Base-by-base conservation (phyloP, 2,329 filamentous ascomycete genomes). In the Alternaria brassicicola region DNA sequence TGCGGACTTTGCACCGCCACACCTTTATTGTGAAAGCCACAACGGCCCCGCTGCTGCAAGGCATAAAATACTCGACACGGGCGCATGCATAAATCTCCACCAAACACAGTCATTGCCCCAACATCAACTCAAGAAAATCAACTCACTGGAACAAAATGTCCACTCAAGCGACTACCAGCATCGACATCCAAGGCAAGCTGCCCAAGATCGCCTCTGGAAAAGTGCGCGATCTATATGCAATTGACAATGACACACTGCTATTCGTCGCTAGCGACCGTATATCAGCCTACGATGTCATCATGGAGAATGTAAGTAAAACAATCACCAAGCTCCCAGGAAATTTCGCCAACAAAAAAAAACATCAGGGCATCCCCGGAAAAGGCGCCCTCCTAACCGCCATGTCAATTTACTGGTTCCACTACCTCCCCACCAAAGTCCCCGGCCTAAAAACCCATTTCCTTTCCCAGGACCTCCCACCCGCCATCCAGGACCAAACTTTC, bases 221-320 rank as follows among this genome's bases (percentile, higher is more conserved):
- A 80, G 92, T 96, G 25, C 87, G 92, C 71, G 91, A 96, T 72
- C 84, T 96, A 35, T 96, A 92, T 77, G 83, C 86, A 61, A 81
- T 96, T 52, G 86, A 91, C 74, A 81, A 86, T 38, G 79, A 85
- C 55, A 89, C 86, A 2, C 85, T 96, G 4, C 88, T 96, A 55
- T 94, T 97, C 74, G 88, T 93, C 54, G 89, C 91, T 23, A 90
- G 91, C 13, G 93, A 97, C 80, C 89, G 95, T 66, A 95, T 97
- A 76, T 97, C 92, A 23, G 95, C 95, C 55, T 98, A 94, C 82
- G 94, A 98, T 84, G 92, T 96, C 68, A 87, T 96, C 68, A 88
- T 96, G 84, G 81, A 86, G 70, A 97, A 95, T 79, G 88, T 88
- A 76, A 72, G 78, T 69, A 4, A n/a, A 7, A 47, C 6, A 23